Base-by-base conservation (phyloP, 495 filamentous ascomycete genomes). In the Barbatosphaeria neglecta region DNA sequence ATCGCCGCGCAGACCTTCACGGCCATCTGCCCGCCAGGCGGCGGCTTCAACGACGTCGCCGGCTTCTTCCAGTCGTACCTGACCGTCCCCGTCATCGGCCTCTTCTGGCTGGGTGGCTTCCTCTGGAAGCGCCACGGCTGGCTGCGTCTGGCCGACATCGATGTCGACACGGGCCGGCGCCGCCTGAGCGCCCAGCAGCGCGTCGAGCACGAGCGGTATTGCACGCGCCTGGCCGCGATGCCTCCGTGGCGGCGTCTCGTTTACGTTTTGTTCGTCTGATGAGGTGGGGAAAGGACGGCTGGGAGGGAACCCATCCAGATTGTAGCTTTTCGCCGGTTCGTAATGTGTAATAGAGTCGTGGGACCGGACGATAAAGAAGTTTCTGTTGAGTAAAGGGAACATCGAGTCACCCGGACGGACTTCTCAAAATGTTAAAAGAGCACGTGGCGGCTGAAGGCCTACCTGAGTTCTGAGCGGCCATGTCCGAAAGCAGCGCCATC, bases 21-120 rank as follows among this genome's bases (percentile, higher is more conserved):
- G 17, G 68, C 76, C 33, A 57, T 76, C 43, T 72, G 64, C 41
- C 70, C 73, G 33, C 53, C 72, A 41, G 53, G 56, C 16, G 55
- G 52, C 16, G 61, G 61, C 20, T 52, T 75, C 15, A 69, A 64
- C 47, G 61, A 67, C 41, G 76, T 68, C 1, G 54, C 77, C 51
- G 58, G 44, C 16, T 85, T 83, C 70, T 86, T 86, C 66, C 52
- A 77, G 50, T 53, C 57, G 24, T 84, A 81, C 54, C 79, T 85
- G 8, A 78, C 81, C 2, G 58, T 67, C 5, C 74, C 73, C 13
- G 60, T 84, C 33, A 72, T 82, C 46, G 63, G 84, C 13, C n/a
- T 61, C 31, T 78, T 74, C 62, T 77, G 68, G 68, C 45, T 58
- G 48, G 52, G 56, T 43, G 79, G 77, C 22, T 82, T 67, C 53